phyloP scores from a whole-genome alignment of 495 filamentous ascomycete species.

The Delitschia confertaspora region DNA sequence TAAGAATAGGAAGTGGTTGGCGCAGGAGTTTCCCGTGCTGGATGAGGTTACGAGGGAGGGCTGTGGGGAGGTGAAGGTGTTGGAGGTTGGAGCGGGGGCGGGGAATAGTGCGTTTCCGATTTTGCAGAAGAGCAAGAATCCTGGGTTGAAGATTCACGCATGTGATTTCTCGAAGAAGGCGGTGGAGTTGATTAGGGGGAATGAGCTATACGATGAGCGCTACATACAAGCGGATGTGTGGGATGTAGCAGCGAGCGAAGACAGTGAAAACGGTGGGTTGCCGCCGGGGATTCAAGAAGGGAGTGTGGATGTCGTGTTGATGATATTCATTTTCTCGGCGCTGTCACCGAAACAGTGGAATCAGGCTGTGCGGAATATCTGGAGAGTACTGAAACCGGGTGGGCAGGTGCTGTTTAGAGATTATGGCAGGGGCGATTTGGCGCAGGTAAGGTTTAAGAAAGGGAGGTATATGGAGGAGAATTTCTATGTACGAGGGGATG shows the following conservation, averaged over 20 bases:
- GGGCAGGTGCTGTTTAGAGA: conserved; percentile 88
- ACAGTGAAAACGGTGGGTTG: conserved; percentile 33
- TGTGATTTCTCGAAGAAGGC: conserved; percentile 91
- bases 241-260: conserved; percentile 62
- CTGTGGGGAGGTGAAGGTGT: conserved; percentile 52
- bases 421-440: conserved; percentile 89
- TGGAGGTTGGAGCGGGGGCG: conserved; percentile 91
- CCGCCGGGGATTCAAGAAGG: conserved; percentile 67
- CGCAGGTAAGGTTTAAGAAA: conserved; percentile 94
- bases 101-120: conserved; percentile 95
- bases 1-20: conserved; percentile 95
- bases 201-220: conserved; percentile 54
- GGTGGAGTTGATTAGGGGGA: conserved; percentile 74
- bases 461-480: conserved; percentile 87
- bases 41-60: conserved; percentile 55
- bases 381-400: conserved; percentile 73
- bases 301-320: conserved; percentile 78
- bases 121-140: conserved; percentile 69
- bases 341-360: conserved; percentile 77
- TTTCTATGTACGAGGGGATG: conserved; percentile 92
- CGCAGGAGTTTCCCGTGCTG: conserved; percentile 86
- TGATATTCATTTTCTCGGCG: conserved; percentile 96
- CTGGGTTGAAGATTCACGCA: conserved; percentile 68
- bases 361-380: conserved; percentile 71
- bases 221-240: conserved; percentile 81